Evolutionary conservation across 2,329 filamentous ascomycete species (phyloP), one percentile per base, ranked within the genome.

Genomic region (Berkeleyomyces basicola): DNA sequence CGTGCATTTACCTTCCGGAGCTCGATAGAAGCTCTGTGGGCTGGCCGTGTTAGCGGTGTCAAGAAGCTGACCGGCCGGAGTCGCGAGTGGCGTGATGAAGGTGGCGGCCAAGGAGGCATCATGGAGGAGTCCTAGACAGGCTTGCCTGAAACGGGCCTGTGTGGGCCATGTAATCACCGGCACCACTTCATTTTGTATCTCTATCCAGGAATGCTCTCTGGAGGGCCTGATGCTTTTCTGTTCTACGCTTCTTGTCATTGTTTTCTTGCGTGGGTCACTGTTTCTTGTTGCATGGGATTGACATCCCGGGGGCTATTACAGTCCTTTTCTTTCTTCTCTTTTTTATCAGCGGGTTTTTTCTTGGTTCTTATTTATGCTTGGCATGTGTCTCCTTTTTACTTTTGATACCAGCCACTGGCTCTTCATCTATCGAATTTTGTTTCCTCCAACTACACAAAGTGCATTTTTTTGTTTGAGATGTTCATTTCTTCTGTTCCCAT

Each of bases 1-100:
- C 82, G 93, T 57, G 91, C 87, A 9, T 96, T 92, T 71, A 97
- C 93, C 0, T 96, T 92, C 80, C 84, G 92, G 60, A 93, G 91
- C 1, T 84, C 90, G 0, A 87, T 92, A 4, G 93, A 99, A 76
- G 83, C 84, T 40, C 80, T 97, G 39, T 97, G 92, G 90, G 90
- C 93, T 1, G 82, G 82, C 47, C 83, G 93, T 44, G 86, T 97
- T 23, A 75, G 79, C 11, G 93, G 93, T 33, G 83, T 97, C 66
- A 90, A 87, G 74, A 80, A 82, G 65, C 75, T 97, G 66, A 89
- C 89, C 0, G 88, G 95, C 67, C 83, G 84, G 70, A 93, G 89
- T 69, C 84, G 90, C 57, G 90, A 95, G 68, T 99, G 93, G 93
- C 83, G 92, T 65, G 92, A 96, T 68, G 85, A 87, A 67, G 86